Evolutionary conservation across 1,139 yeast genomes (phyloP).

Genomic region (Lodderomyces orthopsilosis): DNA sequence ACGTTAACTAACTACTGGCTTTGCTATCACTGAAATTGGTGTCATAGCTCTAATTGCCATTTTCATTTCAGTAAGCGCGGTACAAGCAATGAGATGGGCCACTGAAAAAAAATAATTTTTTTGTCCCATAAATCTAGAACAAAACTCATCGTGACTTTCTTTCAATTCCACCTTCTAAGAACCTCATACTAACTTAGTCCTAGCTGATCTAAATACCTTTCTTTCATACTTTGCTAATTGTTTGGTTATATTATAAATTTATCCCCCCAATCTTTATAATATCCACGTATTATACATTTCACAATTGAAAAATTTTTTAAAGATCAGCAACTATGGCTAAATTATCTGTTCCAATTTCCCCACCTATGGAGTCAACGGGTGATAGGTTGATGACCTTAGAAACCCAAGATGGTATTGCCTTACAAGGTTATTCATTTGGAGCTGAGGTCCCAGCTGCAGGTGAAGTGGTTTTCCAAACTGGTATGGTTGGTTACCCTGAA

Average conservation of each 20-base stretch:
- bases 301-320: neutral
- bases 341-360: slow-evolving; percentile 73
- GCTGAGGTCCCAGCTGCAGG: slow-evolving; percentile 89
- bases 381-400: slow-evolving; percentile 87
- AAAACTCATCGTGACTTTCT: neutral
- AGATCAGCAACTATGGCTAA: slow-evolving; percentile 12
- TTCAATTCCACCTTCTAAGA: neutral
- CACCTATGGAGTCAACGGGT: slow-evolving; percentile 80
- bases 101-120: neutral
- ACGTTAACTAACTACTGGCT: neutral
- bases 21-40: neutral
- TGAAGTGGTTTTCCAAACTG: slow-evolving; percentile 98
- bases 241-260: neutral
- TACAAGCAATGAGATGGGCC: neutral
- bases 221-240: neutral
- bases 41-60: neutral
- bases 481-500: slow-evolving; percentile 99
- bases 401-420: slow-evolving; percentile 82
- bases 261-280: neutral
- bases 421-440: slow-evolving; percentile 98
- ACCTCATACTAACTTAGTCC: neutral
- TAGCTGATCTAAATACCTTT: neutral
- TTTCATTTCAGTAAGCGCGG: neutral
- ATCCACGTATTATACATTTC: neutral
- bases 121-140: neutral